Evolutionary conservation across 2,329 filamentous ascomycete genomes (phyloP).

Genomic region (Arthrobotrys conoides): DNA sequence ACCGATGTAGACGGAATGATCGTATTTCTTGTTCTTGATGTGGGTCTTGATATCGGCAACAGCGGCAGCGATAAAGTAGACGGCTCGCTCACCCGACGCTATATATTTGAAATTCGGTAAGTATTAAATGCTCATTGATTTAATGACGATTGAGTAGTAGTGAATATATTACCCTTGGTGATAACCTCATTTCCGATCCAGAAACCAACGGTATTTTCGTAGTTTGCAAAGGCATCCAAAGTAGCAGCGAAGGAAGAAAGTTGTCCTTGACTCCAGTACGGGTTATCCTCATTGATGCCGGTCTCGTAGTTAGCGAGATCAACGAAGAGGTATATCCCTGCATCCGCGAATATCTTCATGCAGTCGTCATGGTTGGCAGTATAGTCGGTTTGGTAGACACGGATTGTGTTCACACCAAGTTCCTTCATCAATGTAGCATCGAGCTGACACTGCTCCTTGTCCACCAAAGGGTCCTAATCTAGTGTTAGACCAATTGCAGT

Average conservation of each 20-base stretch:
- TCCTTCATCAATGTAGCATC: conserved; percentile 84
- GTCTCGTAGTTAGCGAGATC: conserved; percentile 69
- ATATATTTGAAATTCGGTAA: background rate
- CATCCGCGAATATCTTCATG: conserved; percentile 83
- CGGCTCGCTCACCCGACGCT: conserved; percentile 74
- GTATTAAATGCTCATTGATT: background rate
- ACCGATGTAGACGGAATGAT: conserved; percentile 82
- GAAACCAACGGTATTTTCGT: conserved; percentile 85
- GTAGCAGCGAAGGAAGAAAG: conserved; percentile 78
- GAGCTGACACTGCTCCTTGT: conserved; percentile 80
- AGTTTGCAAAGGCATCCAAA: conserved; percentile 82
- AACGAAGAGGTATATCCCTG: conserved; percentile 85
- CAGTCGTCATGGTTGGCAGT: conserved; percentile 80
- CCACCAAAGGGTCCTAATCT: conserved; percentile 79
- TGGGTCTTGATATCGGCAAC: conserved; percentile 86
- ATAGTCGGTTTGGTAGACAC: conserved; percentile 88
- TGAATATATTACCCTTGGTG: conserved; percentile 68
- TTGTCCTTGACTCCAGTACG: conserved; percentile 81
- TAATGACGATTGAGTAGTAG: background rate
- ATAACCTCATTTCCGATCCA: conserved; percentile 93
- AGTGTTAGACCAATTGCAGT: conserved; percentile 3
- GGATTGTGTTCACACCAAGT: conserved; percentile 85
- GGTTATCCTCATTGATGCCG: conserved; percentile 67
- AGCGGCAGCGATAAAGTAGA: conserved; percentile 86
- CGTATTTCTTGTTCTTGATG: conserved; percentile 79